These are phyloP conservation scores for Corniculantispora saksenae DNA, from an alignment of 2,329 filamentous ascomycete species.

Conservation along the genomic window DNA sequence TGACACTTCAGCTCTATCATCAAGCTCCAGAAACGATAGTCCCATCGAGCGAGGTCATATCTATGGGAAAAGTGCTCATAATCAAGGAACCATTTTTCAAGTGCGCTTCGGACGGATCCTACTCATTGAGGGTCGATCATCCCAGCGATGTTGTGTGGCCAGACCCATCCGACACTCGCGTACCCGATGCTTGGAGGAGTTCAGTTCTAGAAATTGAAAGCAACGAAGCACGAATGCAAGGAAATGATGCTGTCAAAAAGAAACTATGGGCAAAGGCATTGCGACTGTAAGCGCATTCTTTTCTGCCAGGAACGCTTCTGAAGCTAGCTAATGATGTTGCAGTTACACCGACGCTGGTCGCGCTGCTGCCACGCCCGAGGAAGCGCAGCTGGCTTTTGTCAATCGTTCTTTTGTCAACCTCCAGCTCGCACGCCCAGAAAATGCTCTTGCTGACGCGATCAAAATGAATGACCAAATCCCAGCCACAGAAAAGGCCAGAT, in stretches of 20 bases:
- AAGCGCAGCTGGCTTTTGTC: slow-evolving; percentile 35
- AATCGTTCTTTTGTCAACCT: slow-evolving; percentile 40
- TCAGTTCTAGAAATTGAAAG: slow-evolving; percentile 21
- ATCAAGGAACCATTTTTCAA: slow-evolving; percentile 59
- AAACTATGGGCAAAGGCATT: slow-evolving; percentile 33
- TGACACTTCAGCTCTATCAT: slow-evolving; percentile 43
- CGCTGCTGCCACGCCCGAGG: slow-evolving; percentile 34
- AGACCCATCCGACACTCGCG: slow-evolving; percentile 33
- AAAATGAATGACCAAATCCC: slow-evolving; percentile 19
- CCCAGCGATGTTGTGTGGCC: slow-evolving; percentile 48
- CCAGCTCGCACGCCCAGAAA: slow-evolving; percentile 29
- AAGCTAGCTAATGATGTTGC: neutral
- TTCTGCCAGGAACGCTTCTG: too few species aligned
- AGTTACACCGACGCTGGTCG: slow-evolving; percentile 42
- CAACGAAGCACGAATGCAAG: slow-evolving; percentile 28
- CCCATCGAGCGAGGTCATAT: slow-evolving; percentile 36
- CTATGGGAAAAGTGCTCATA: slow-evolving; percentile 37
- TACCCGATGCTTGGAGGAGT: slow-evolving; percentile 41
- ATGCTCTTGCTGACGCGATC: slow-evolving; percentile 34
- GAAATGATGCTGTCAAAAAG: slow-evolving; percentile 35
- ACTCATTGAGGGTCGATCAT: slow-evolving; percentile 54
- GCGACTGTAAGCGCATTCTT: slow-evolving; percentile 32
- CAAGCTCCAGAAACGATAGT: slow-evolving; percentile 40
- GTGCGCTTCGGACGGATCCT: slow-evolving; percentile 36
- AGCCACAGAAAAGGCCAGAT: slow-evolving; percentile 44